Percentiles rank a stretch among this genome's conserved stretches.
These are phyloP conservation scores for Silene latifolia DNA, from an alignment of 148 eudicot species.

Conservation along the genomic window DNA sequence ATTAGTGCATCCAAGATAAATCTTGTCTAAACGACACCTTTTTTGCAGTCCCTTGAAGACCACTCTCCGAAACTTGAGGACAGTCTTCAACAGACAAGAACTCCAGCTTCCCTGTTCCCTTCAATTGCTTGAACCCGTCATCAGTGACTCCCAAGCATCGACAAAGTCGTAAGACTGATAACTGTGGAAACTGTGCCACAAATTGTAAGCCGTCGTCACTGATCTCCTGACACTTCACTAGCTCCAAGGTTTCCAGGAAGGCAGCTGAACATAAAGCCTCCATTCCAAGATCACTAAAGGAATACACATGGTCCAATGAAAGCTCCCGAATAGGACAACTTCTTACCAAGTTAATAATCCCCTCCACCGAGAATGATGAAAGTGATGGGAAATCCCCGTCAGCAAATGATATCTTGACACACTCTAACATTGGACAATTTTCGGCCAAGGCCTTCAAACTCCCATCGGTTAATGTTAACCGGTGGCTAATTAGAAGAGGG, in stretches of 20 bases:
- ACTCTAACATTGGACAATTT: conserved; percentile 59
- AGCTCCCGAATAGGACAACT: conserved; percentile 72
- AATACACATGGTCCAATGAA: conserved; percentile 62
- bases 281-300: conserved; percentile 71
- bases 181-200: conserved; percentile 38
- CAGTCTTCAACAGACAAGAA: conserved; percentile 62
- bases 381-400: conserved; percentile 78
- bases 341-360: conserved; percentile 46
- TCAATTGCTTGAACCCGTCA: conserved; percentile 63
- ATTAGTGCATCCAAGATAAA: conserved; percentile 81
- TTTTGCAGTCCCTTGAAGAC: conserved; percentile 62
- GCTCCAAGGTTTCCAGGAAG: conserved; percentile 59
- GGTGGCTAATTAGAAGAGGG: conserved; percentile 54
- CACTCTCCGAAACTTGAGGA: conserved; percentile 70
- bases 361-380: conserved; percentile 60
- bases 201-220: conserved; percentile 74
- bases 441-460: conserved; percentile 64
- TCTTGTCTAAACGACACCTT: conserved; percentile 67
- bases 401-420: conserved; percentile 56
- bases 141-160: conserved; percentile 80
- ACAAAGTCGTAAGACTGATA: conserved; percentile 50
- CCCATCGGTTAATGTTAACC: conserved; percentile 66
- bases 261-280: conserved; percentile 55
- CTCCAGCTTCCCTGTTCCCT: conserved; percentile 51
- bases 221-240: conserved; percentile 79